These are phyloP conservation scores for Tulasnella sp. DNA, from an alignment of 768 basidiomycete species.

Conservation along the genomic window DNA sequence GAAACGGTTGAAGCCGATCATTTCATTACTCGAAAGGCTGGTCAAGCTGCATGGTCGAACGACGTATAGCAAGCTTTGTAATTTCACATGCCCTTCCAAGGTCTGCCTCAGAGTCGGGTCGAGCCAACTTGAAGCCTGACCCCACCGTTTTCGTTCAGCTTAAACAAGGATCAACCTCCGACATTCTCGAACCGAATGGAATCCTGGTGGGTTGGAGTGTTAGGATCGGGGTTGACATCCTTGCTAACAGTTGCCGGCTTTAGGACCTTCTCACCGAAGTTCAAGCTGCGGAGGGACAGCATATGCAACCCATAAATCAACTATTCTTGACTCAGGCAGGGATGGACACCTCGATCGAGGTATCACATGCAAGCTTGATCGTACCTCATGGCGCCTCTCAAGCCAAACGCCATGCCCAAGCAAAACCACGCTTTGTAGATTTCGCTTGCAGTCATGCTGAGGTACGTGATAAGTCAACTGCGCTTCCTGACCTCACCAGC, in stretches of 20 bases:
- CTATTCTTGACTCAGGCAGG: conserved; percentile 40
- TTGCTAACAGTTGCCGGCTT: neutral
- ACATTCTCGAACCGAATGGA: conserved; percentile 49
- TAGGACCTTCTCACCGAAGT: neutral
- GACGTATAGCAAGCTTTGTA: conserved; percentile 54
- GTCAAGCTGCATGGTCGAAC: conserved; percentile 62
- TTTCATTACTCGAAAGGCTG: conserved; percentile 52
- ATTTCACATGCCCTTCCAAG: conserved; percentile 70
- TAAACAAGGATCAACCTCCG: conserved; percentile 39
- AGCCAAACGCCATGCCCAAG: conserved; percentile 37
- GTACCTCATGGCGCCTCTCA: conserved; percentile 41
- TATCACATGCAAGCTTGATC: conserved; percentile 43
- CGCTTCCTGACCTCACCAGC: neutral
- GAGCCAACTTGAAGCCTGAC: neutral
- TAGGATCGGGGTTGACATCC: neutral
- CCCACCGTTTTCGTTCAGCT: neutral
- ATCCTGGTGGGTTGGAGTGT: conserved; percentile 45
- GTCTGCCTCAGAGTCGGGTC: conserved; percentile 31
- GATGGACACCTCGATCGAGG: conserved; percentile 42
- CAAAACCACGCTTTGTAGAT: conserved; percentile 71
- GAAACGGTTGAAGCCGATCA: conserved; percentile 50
- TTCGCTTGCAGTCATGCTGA: conserved; percentile 60
- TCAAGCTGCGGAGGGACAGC: neutral
- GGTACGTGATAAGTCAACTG: conserved; percentile 34
- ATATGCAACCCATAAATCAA: neutral